These are phyloP conservation scores for Chlamydomonas sp. DNA, from an alignment of 139 green algal species.

Conservation along the genomic window DNA sequence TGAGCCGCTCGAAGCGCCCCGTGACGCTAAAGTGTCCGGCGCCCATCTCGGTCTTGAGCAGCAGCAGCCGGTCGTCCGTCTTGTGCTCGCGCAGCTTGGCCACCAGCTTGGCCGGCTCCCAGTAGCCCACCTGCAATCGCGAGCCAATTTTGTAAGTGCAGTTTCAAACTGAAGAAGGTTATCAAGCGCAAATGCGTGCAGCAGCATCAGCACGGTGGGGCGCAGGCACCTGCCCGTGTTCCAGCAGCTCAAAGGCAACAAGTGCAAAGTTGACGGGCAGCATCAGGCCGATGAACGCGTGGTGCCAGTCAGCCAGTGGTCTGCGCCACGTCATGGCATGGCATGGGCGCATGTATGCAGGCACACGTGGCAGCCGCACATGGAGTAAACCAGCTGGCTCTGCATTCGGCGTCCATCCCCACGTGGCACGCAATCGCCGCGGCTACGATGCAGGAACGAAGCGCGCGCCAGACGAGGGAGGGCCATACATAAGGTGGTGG, in stretches of 20 bases:
- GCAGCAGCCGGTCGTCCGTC: conserved; percentile 62
- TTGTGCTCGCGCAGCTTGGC: conserved; percentile 76
- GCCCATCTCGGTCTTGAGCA: conserved; percentile 79
- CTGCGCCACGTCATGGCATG: no score
- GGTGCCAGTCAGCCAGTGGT: no score
- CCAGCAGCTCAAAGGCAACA: no score
- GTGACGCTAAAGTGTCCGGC: conserved; percentile 82
- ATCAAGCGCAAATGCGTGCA: background rate
- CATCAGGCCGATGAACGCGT: no score
- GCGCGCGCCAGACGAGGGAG: background rate
- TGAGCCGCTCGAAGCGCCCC: conserved; percentile 72
- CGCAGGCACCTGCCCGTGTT: no score
- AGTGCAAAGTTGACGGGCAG: no score
- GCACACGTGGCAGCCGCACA: no score
- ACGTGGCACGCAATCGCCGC: no score
- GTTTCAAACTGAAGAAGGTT: background rate
- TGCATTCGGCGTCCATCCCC: no score
- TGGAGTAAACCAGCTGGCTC: no score
- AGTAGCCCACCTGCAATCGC: conserved; percentile 58
- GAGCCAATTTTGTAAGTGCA: background rate
- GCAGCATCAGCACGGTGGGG: no score
- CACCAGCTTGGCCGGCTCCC: conserved; percentile 88
- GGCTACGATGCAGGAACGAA: background rate
- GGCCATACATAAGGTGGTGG: conserved; percentile 25
- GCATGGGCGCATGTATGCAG: no score